These are phyloP conservation scores for Anthoceros angustus DNA, from an alignment of 225 moss, liverwort and hornwort species.

Conservation along the genomic window DNA sequence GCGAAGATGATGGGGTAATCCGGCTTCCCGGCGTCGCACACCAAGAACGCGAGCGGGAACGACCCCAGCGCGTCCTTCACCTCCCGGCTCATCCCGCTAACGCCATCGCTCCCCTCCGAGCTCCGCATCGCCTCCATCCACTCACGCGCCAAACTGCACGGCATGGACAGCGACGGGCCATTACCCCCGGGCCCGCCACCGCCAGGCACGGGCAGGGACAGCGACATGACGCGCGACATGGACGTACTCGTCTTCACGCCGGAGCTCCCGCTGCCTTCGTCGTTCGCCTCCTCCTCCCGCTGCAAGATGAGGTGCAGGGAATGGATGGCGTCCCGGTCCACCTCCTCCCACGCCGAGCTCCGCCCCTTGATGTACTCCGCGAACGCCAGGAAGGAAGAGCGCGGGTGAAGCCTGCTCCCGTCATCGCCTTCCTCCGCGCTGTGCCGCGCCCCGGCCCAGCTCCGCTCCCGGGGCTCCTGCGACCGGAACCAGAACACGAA, in stretches of 20 bases:
- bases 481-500: conserved; percentile 42
- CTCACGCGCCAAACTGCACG: background rate
- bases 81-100: conserved; percentile 6
- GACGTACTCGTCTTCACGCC: background rate
- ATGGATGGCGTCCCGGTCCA: conserved; percentile 40
- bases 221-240: background rate
- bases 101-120: background rate
- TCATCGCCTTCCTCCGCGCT: conserved; percentile 37
- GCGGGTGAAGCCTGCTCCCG: conserved; percentile 35
- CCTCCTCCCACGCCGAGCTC: conserved; percentile 40
- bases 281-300: conserved; percentile 9
- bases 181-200: too few species aligned
- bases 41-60: conserved; percentile 81
- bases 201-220: background rate
- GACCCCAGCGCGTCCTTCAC: conserved; percentile 62
- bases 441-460: conserved; percentile 42
- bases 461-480: conserved; percentile 33
- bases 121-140: conserved; percentile 1
- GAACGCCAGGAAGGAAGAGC: conserved; percentile 38
- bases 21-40: conserved; percentile 43
- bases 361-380: conserved; percentile 37
- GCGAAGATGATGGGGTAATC: conserved; percentile 66
- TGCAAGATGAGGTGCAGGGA: conserved; percentile 34
- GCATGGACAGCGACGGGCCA: background rate
- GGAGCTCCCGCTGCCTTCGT: background rate